Base-by-base conservation (phyloP, 176 grass and related monocot species). In the Cenchrus americanus region DNA sequence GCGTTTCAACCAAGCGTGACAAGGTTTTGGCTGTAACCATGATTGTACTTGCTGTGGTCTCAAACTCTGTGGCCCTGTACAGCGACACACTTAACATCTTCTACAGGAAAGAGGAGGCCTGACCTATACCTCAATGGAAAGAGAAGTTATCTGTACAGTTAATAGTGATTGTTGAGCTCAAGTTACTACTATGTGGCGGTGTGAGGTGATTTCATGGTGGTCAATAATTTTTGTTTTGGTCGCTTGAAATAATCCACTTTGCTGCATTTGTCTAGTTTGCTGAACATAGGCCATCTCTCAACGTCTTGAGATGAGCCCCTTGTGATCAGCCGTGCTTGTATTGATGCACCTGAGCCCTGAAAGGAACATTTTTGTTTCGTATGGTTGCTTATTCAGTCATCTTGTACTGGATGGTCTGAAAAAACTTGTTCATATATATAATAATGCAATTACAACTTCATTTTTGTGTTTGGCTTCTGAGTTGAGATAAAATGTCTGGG, bases 21-120 rank as follows among this genome's bases (percentile, higher is more conserved):
- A 93, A 93, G 72, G 74, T 94, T 47, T 85, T 98, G 76, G 76
- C 88, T 14, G 57, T 94, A 21, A 81, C 88, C 66, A 98, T 98
- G 95, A 91, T 98, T 58, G 86, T 94, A 69, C 90, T 98, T 53
- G 84, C 92, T 13, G 88, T 93, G 67, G 22, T 86, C 52, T 86
- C 95, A 2, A 97, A 92, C 73, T 83, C 67, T 17, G 89, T 95
- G 76, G 95, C 95, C 55, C 62, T 98, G 11, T 98, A 95, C 75
- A 94, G 87, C 2, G 88, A 98, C 63, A 82, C 68, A 0, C 60
- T 84, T 66, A 82, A 82, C 69, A 90, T 94, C 86, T 85, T 94
- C 40, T 73, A 87, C 51, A 89, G 88, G 94, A 93, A 87, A 61
- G 77, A 83, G 58, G 89, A 93, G 52, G 91, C 84, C 65, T 96